Conservation (phyloP, 352 stramenopile species). For the Phytophthora melonis region DNA sequence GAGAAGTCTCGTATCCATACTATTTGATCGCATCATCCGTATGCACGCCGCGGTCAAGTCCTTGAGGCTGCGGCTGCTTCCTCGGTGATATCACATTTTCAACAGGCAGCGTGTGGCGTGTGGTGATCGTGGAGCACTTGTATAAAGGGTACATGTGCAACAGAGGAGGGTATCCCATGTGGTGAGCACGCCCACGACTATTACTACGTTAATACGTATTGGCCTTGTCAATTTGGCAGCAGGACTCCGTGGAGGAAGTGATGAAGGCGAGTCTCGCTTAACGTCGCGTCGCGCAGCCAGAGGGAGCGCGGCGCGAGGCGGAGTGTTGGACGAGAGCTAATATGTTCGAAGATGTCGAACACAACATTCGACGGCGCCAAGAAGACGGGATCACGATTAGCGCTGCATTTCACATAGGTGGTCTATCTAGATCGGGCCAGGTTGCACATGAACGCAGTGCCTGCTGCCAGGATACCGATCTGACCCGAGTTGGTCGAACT, state of each 20-base stretch:
- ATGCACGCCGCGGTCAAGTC: too few relatives aligned
- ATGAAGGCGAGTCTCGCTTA: background rate
- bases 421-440: background rate
- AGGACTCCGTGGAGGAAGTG: too few relatives aligned
- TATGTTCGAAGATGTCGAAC: background rate
- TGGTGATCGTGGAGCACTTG: too few relatives aligned
- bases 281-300: conserved; percentile 1
- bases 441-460: background rate
- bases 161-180: too few relatives aligned
- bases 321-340: background rate
- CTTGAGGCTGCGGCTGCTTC: too few relatives aligned
- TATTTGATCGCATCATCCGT: background rate
- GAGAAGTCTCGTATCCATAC: background rate
- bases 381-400: background rate
- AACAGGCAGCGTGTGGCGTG: too few relatives aligned
- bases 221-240: too few relatives aligned
- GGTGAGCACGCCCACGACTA: too few relatives aligned
- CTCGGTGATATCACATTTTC: too few relatives aligned
- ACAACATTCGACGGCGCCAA: background rate
- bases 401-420: background rate
- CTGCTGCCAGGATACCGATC: background rate
- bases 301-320: background rate
- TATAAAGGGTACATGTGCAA: too few relatives aligned
- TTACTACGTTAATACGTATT: too few relatives aligned
- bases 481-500: background rate